A percentile compares a stretch with the other conserved stretches of the same genome.
phyloP scores from a whole-genome alignment of 768 basidiomycete species.

The Mycena rosella region DNA sequence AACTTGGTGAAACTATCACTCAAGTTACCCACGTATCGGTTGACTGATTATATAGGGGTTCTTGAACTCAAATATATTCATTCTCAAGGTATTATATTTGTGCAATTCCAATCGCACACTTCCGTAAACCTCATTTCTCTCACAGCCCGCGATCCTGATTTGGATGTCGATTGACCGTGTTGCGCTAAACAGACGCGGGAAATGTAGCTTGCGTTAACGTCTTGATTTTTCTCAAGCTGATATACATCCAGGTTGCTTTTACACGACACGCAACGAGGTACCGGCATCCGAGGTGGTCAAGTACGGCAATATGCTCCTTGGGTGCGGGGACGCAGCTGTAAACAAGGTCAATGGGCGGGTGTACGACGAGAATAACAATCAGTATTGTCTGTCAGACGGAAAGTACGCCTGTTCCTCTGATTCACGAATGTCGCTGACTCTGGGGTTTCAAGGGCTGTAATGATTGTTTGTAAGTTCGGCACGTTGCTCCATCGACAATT shows the following conservation, averaged over 20 bases:
- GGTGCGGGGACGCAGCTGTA: background rate
- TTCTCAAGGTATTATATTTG: no score
- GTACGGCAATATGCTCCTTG: background rate
- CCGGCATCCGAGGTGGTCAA: background rate
- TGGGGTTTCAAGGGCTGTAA: background rate
- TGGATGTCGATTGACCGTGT: background rate
- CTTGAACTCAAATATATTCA: no score
- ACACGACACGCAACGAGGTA: background rate
- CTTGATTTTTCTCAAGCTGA: background rate
- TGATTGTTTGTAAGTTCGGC: background rate
- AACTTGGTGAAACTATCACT: no score
- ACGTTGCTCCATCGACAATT: background rate
- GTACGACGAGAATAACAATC: slow-evolving; percentile 1
- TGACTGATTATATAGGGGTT: no score
- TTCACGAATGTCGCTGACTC: background rate
- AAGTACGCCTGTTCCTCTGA: background rate
- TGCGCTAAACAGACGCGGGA: background rate
- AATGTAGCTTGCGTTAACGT: background rate
- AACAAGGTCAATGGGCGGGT: background rate
- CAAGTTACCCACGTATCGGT: no score
- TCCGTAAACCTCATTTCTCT: no score
- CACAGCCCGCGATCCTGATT: background rate
- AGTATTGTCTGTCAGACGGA: background rate
- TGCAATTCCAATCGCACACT: no score
- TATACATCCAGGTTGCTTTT: background rate